A percentile compares a stretch with the other conserved stretches of the same genome.
These are phyloP conservation scores for Iris macrosiphon DNA, from an alignment of 106 monocot species.

Conservation along the genomic window DNA sequence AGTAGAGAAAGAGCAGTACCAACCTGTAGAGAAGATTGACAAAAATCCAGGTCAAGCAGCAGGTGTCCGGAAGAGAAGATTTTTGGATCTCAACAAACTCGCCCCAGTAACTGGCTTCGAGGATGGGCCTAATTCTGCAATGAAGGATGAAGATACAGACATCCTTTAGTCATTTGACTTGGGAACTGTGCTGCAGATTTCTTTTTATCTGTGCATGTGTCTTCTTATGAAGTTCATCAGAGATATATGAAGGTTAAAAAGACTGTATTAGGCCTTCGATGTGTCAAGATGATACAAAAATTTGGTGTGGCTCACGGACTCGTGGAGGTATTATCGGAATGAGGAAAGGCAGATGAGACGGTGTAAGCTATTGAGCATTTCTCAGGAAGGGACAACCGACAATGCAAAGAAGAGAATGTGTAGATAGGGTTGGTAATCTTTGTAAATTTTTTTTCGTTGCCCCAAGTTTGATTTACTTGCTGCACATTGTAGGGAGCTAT, in stretches of 20 bases:
- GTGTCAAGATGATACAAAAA: no score
- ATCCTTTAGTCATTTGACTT: conserved; percentile 13
- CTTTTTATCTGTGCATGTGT: no score
- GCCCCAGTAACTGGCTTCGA: conserved; percentile 79
- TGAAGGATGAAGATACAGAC: conserved; percentile 49
- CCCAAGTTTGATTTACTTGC: background rate
- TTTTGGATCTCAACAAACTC: conserved; percentile 87
- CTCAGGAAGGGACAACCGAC: no score
- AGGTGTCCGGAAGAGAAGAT: conserved; percentile 28
- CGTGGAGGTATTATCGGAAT: background rate
- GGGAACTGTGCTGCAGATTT: no score
- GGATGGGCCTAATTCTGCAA: conserved; percentile 31
- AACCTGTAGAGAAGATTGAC: conserved; percentile 14
- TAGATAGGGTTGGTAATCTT: no score
- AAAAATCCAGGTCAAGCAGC: conserved; percentile 16
- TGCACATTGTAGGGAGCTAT: background rate
- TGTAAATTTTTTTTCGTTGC: no score
- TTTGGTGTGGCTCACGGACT: background rate
- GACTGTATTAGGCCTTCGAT: no score
- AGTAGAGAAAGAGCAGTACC: conserved; percentile 17
- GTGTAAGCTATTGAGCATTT: no score
- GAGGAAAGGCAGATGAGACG: background rate
- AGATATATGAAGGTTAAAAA: background rate
- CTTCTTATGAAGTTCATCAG: background rate
- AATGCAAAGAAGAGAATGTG: no score